Conservation (phyloP, 805 yeast genomes). For the Lipomyces oligophaga region DNA sequence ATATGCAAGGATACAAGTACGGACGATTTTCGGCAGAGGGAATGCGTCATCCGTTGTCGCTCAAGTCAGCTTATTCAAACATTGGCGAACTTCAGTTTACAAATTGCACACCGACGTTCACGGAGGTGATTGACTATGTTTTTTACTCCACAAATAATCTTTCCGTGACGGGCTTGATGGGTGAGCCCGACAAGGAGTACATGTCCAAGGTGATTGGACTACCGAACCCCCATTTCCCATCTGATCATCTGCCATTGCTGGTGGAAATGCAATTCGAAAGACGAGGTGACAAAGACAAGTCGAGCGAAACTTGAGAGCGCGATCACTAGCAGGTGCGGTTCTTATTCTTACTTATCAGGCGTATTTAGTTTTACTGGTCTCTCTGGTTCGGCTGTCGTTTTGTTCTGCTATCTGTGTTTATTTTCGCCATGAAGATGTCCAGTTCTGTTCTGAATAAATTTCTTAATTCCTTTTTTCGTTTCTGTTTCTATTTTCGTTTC, state of each 20-base stretch:
- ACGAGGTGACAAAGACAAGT: too few species aligned
- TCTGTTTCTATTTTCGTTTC: too few species aligned
- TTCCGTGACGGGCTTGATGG: conserved; percentile 79
- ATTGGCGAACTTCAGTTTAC: conserved; percentile 92
- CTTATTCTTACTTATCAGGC: not conserved
- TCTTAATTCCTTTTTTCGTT: too few species aligned
- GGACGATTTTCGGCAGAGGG: conserved; percentile 90
- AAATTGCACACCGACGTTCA: conserved; percentile 88
- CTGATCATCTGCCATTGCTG: conserved; percentile 25
- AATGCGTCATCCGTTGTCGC: conserved; percentile 71
- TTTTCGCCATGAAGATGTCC: too few species aligned
- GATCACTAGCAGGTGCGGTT: not conserved
- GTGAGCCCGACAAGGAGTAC: conserved; percentile 77
- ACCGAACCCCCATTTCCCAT: conserved; percentile 87
- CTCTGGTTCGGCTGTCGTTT: not conserved
- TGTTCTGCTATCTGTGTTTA: not conserved
- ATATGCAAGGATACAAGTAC: conserved; percentile 80
- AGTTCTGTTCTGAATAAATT: too few species aligned
- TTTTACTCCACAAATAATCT: conserved; percentile 87
- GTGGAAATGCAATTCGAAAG: conserved; percentile 25
- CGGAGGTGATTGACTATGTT: conserved; percentile 89
- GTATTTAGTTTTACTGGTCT: not conserved
- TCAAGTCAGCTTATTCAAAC: conserved; percentile 79
- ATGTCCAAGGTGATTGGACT: conserved; percentile 76
- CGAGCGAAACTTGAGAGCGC: not conserved